Conservation (phyloP, 192 early-diverging fungal genomes). For the Lobosporangium transversale region DNA sequence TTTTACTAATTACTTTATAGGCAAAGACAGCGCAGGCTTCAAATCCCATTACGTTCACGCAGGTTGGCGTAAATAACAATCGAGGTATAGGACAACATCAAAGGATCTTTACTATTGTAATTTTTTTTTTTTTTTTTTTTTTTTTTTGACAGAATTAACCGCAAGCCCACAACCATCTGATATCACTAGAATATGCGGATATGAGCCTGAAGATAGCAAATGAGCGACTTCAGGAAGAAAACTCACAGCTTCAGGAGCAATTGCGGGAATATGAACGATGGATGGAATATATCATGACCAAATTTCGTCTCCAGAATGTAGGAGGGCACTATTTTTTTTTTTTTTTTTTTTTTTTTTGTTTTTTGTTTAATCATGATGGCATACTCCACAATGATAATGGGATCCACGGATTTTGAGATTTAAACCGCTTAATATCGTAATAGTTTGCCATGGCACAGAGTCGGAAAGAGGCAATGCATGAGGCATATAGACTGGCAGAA, state of each 20-base stretch:
- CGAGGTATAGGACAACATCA: constrained; percentile 7
- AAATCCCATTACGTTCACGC: too few relatives aligned
- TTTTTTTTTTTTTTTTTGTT: not conserved
- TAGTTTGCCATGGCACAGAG: constrained; percentile 52
- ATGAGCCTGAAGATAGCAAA: constrained; percentile 40
- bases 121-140: too few relatives aligned
- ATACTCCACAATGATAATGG: not conserved
- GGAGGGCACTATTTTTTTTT: not conserved
- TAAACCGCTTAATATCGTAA: too few relatives aligned
- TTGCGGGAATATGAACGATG: constrained; percentile 44
- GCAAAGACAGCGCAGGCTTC: constrained; percentile 34
- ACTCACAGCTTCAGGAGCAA: constrained; percentile 46
- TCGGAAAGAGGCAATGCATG: constrained; percentile 50
- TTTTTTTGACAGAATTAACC: too few relatives aligned
- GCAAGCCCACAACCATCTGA: not conserved
- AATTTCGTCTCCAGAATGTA: constrained; percentile 49
- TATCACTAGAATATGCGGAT: constrained; percentile 38
- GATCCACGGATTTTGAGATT: too few relatives aligned
- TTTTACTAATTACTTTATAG: too few relatives aligned
- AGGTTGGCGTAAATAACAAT: too few relatives aligned
- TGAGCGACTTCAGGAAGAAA: constrained; percentile 42
- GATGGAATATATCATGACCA: constrained; percentile 51
- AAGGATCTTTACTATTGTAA: too few relatives aligned
- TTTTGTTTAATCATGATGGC: not conserved
- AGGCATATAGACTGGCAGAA: constrained; percentile 46